phyloP scores from a whole-genome alignment of 2,329 filamentous ascomycete genomes.

The Parascedosporium putredinis region DNA sequence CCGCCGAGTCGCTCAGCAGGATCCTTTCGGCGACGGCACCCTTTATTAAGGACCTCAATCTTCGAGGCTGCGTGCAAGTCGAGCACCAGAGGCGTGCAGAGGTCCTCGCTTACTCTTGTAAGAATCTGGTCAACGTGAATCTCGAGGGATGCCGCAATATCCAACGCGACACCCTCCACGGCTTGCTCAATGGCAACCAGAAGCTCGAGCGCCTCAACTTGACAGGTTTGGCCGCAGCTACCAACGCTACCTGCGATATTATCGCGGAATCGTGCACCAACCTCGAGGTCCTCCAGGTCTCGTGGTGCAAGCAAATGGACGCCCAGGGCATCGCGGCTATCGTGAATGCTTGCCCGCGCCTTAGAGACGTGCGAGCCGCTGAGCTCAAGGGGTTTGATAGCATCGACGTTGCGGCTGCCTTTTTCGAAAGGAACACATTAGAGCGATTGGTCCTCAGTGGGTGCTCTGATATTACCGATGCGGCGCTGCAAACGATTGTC shows the following conservation, averaged over 20 bases:
- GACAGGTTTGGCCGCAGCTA: slow-evolving; percentile 68
- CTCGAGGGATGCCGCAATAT: slow-evolving; percentile 86
- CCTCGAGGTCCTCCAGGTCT: slow-evolving; percentile 78
- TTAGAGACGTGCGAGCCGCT: slow-evolving; percentile 72
- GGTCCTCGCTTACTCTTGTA: slow-evolving; percentile 71
- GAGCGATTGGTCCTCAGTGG: slow-evolving; percentile 75
- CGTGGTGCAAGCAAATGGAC: slow-evolving; percentile 84
- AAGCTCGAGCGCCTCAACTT: slow-evolving; percentile 77
- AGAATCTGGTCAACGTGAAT: slow-evolving; percentile 77
- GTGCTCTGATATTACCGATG: slow-evolving; percentile 68
- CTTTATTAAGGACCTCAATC: slow-evolving; percentile 82
- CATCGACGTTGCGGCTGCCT: slow-evolving; percentile 55
- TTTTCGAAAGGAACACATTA: slow-evolving; percentile 73
- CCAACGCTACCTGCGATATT: slow-evolving; percentile 77
- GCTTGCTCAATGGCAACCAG: slow-evolving; percentile 62
- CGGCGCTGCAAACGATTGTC: slow-evolving; percentile 61
- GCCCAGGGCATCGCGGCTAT: slow-evolving; percentile 64
- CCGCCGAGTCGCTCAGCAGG: slow-evolving; percentile 70
- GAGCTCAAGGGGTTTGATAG: slow-evolving; percentile 75
- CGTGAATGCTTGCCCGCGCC: slow-evolving; percentile 57
- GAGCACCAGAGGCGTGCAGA: slow-evolving; percentile 69
- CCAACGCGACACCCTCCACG: slow-evolving; percentile 65
- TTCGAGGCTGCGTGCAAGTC: slow-evolving; percentile 84
- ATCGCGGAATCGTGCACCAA: slow-evolving; percentile 71
- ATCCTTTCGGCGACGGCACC: slow-evolving; percentile 79